Evolutionary conservation across 805 yeast genomes (phyloP), one percentile per base, ranked within the genome.

Genomic region (Jamesozyma hellenica): DNA sequence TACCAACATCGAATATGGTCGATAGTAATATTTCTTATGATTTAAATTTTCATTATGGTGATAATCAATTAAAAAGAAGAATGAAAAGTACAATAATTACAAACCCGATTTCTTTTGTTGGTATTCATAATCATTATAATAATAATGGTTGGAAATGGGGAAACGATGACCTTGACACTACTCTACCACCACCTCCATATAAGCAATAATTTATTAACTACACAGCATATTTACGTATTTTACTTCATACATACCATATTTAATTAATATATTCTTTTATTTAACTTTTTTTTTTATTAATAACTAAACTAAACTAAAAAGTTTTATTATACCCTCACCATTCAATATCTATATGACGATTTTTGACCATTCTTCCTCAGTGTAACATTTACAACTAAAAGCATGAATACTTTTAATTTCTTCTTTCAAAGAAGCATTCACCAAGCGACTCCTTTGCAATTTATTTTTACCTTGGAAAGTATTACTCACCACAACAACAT

Each of bases 331-430:
- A 18, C n/a, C n/a, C n/a, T n/a, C n/a, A n/a, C n/a, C n/a, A n/a
- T 31, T 18, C 16, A 38, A 6, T 28, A 39, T 39, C 30, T 35
- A 54, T 27, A 53, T 44, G 1, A 58, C 60, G 25, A 56, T 49
- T 36, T 55, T 53, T 8, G 69, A 70, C 95, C 96, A 90, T 60
- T 90, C 98, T n/a, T 74, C 83, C 1, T 79, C 77, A 0, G 96
- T 88, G 55, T 77, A 90, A 11, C 76, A 82, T 63, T 85, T 87
- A 54, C 92, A 96, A 0, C 96, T 86, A 60, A 94, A 92, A 0
- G 99, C 97, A 62, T 92, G 99, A 34, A 92, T 88, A 4, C 68
- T 63, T 0, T 83, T 79, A 26, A 92, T 84, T 58, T 88, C 95
- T n/a, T 81, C 85, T 51, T 80, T 79, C 45, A 92, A 68, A 1